Base-by-base conservation (phyloP, 1,284 basidiomycete genomes). In the Malassezia psittaci region DNA sequence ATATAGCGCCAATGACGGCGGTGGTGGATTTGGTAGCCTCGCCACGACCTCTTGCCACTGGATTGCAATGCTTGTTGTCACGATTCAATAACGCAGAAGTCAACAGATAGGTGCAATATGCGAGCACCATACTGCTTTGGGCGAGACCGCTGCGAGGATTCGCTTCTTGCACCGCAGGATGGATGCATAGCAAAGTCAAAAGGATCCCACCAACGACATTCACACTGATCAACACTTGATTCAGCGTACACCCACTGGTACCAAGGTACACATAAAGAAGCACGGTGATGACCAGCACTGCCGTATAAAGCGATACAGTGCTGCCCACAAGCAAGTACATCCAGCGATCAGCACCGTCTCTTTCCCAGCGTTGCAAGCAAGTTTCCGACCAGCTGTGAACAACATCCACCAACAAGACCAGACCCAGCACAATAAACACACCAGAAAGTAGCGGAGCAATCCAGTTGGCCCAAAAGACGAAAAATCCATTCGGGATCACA, bases 361-460 rank as follows among this genome's bases (percentile, higher is more conserved):
- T 82, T 75, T 96, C 91, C 90, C 90, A 96, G 60, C 88, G 88
- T 65, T 96, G 86, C 48, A 96, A 82, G 72, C 93, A 96, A 12
- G 85, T 91, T 77, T 98, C 93, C 34, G 90, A 90, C 90, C 90
- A 98, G 2, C 89, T 87, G 73, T 99, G 94, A 0, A 93, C 94
- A 74, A 98, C 96, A 79, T 99, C 93, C 76, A 99, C 88, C 54
- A 99, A 84, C 40, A 99, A 84, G 54, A 99, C 89, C 37, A 98
- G 85, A 42, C 94, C 94, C 50, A 93, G 83, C n/a, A 81, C 75
- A 73, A 99, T 96, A 78, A 99, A 99, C 58, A 90, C 76, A 3
- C 86, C 88, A 1, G 91, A 89, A 40, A 94, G 90, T 60, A 96
- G 83, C 44, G 96, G 82, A 21, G 90, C 66, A 19, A 93, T 78